These are phyloP conservation scores for Punica granatum DNA, from an alignment of 345 rosid species.

Conservation along the genomic window DNA sequence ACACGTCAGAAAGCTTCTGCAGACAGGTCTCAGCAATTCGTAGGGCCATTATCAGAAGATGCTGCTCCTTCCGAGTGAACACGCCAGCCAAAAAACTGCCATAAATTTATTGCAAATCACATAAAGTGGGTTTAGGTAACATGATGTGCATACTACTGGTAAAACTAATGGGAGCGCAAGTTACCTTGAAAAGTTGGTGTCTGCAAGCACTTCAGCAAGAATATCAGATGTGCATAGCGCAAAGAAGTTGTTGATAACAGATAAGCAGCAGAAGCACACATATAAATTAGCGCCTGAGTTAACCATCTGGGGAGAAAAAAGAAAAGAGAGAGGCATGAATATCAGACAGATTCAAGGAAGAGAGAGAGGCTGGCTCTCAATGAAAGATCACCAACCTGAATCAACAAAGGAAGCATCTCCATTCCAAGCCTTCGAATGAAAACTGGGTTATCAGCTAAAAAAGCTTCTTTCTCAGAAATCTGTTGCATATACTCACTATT, in stretches of 20 bases:
- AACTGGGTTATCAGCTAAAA: slow-evolving; percentile 53
- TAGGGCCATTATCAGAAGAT: slow-evolving; percentile 62
- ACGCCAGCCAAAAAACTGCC: slow-evolving; percentile 89
- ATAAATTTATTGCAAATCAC: slow-evolving; percentile 15
- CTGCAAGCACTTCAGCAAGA: slow-evolving; percentile 53
- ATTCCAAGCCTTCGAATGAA: slow-evolving; percentile 51
- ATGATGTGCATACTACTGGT: not conserved
- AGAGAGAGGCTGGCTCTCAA: slow-evolving; percentile 8
- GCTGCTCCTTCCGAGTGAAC: slow-evolving; percentile 73
- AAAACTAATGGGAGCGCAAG: slow-evolving; percentile 5
- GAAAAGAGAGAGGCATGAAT: slow-evolving; percentile 11
- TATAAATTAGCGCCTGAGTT: slow-evolving; percentile 75
- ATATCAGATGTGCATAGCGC: slow-evolving; percentile 56
- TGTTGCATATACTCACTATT: slow-evolving; percentile 33
- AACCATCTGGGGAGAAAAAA: too few species aligned
- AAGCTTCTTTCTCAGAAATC: slow-evolving; percentile 50
- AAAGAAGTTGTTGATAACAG: slow-evolving; percentile 60
- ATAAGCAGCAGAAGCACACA: slow-evolving; percentile 76
- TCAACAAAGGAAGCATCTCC: slow-evolving; percentile 60
- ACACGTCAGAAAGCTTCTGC: slow-evolving; percentile 54
- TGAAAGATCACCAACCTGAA: slow-evolving; percentile 50
- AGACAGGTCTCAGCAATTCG: slow-evolving; percentile 62
- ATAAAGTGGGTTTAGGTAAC: slow-evolving; percentile 2
- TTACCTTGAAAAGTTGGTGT: slow-evolving; percentile 78
- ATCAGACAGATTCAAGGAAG: slow-evolving; percentile 13